Conservation (phyloP, 2,329 filamentous ascomycete genomes). For the Penicillium sp. region DNA sequence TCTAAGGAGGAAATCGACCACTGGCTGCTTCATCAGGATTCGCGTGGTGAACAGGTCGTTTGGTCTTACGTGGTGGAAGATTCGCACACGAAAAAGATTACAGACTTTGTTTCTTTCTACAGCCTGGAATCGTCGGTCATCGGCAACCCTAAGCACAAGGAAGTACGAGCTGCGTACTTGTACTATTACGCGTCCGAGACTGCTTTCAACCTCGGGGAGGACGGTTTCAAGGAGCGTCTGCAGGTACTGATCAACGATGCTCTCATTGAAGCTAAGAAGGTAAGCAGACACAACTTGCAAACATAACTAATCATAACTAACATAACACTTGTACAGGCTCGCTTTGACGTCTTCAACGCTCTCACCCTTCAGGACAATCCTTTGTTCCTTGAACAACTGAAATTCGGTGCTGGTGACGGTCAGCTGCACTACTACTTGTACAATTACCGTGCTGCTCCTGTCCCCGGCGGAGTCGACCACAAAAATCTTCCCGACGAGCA, state of each 20-base stretch:
- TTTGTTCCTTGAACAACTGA: constrained; percentile 87
- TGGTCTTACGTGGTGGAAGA: constrained; percentile 91
- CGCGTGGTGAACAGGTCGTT: constrained; percentile 72
- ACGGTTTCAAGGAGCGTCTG: constrained; percentile 70
- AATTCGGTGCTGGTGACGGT: constrained; percentile 91
- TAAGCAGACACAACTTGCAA: constrained; percentile 25
- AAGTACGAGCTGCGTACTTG: constrained; percentile 85
- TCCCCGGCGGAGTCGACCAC: constrained; percentile 78
- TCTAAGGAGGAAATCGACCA: constrained; percentile 76
- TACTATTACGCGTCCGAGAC: constrained; percentile 93
- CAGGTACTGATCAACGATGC: constrained; percentile 79
- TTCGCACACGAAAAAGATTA: constrained; percentile 69
- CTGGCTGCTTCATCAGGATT: constrained; percentile 74
- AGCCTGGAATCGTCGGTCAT: constrained; percentile 90
- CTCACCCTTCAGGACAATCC: constrained; percentile 91
- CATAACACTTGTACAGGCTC: constrained; percentile 42
- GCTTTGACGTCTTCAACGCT: constrained; percentile 96
- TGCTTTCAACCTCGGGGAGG: constrained; percentile 57
- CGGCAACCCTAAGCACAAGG: constrained; percentile 69
- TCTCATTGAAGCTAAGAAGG: constrained; percentile 79
- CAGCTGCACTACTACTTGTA: constrained; percentile 96
- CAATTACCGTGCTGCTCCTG: constrained; percentile 87
- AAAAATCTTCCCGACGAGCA: constrained; percentile 74
- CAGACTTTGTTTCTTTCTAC: constrained; percentile 97
- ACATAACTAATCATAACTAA: background rate